Base-by-base conservation (phyloP, 768 basidiomycete species). In the Baorangia bicolor region DNA sequence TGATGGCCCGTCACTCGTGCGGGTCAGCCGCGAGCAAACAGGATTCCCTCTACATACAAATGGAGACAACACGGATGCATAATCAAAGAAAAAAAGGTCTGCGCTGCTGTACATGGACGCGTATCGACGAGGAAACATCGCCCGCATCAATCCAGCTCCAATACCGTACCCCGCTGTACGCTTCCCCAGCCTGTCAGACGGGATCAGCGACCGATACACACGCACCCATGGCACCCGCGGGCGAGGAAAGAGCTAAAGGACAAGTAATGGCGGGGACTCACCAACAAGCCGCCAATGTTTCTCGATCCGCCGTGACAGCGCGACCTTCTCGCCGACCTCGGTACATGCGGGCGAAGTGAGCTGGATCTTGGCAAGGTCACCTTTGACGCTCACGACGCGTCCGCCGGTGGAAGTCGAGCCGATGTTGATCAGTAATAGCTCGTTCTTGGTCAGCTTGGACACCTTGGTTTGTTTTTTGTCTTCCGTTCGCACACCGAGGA, bases 391-490 rank as follows among this genome's bases (percentile, higher is more conserved):
- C 60, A 98, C 74, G 14, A 99, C 94, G 38, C 95, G 88, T 31
- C 97, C 96, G 57, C 97, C 97, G 2, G 94, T 96, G 4, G 95
- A 97, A 2, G 94, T 98, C 21, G 94, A 96, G 20, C 96, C 95
- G 55, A 99, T 98, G 77, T 98, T 98, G 79, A 99, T 95, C 58
- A 98, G 83, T 3, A 98, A 75, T 2, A 95, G 81, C 74, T 97
- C 95, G 73, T 88, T 89, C 75, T 96, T 96, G 55, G 85, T 81
- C 42, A 97, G 82, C 73, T 97, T 97, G 50, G 91, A 80, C 23
- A 93, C 92, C 74, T 94, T 99, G 21, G 97, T 97, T 71, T 95
- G 92, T 73, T 98, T 99, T 79, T 95, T 97, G 77, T 98, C 97
- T 73, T 98, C 96, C 23, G 94, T 94, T 74, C 95, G 94, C 59